A percentile compares a stretch with the other conserved stretches of the same genome.
Evolutionary conservation across 2,329 filamentous ascomycete species (phyloP).

Genomic region (Ophiostoma himal-ulmi): DNA sequence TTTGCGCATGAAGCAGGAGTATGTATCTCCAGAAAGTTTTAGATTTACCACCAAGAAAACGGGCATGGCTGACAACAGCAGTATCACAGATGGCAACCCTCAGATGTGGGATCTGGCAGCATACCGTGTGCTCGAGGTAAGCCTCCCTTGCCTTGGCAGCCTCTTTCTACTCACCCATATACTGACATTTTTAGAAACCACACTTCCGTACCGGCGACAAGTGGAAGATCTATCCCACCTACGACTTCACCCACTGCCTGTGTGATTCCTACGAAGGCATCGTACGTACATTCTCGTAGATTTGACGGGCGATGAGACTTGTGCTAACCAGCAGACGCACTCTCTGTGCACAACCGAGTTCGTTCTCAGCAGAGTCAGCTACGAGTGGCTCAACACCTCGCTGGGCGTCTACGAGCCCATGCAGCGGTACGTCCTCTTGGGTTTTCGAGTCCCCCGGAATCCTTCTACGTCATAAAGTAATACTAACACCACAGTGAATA

Average conservation of each 20-base stretch:
- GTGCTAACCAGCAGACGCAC: constrained; percentile 15
- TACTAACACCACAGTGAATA: constrained; percentile 50
- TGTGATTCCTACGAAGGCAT: constrained; percentile 91
- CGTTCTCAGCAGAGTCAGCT: constrained; percentile 52
- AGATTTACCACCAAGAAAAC: not conserved
- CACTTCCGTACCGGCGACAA: constrained; percentile 75
- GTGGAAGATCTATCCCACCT: constrained; percentile 94
- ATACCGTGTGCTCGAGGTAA: constrained; percentile 64
- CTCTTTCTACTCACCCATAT: not conserved
- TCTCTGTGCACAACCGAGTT: constrained; percentile 81
- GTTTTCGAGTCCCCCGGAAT: no score
- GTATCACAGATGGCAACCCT: constrained; percentile 23
- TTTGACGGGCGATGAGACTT: not conserved
- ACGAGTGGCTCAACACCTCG: constrained; percentile 79
- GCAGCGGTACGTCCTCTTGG: constrained; percentile 53
- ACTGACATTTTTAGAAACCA: constrained; percentile 36
- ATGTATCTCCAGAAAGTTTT: not conserved
- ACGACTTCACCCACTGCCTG: constrained; percentile 86
- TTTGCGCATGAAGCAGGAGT: constrained; percentile 79
- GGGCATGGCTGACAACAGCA: constrained; percentile 13
- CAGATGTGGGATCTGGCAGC: constrained; percentile 85
- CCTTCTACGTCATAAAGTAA: constrained; percentile 36
- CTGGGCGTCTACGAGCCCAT: constrained; percentile 84
- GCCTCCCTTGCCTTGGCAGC: not conserved
- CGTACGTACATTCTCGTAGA: not conserved